These are phyloP conservation scores for Solioccasus polychromus DNA, from an alignment of 768 basidiomycete species.

Conservation along the genomic window DNA sequence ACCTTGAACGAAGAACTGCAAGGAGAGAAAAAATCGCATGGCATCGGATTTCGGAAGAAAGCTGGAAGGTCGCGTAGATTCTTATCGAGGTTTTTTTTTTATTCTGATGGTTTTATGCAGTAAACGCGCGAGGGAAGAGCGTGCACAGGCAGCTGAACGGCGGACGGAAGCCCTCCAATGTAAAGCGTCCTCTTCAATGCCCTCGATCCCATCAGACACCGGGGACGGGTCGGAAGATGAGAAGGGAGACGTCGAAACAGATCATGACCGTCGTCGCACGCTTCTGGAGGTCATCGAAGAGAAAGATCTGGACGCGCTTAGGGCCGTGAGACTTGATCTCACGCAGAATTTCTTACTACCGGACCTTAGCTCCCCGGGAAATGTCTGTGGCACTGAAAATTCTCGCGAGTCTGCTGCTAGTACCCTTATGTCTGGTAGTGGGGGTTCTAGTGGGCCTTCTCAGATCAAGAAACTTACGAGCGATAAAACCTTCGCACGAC, in stretches of 20 bases:
- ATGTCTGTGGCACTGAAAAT: background rate
- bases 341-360: slow-evolving; percentile 51
- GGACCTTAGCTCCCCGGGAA: background rate
- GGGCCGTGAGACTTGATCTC: slow-evolving; percentile 42
- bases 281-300: slow-evolving; percentile 48
- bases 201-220: slow-evolving; percentile 17
- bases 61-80: slow-evolving; percentile 52
- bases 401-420: background rate
- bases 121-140: slow-evolving; percentile 76
- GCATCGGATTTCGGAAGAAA: slow-evolving; percentile 68
- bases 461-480: background rate
- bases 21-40: slow-evolving; percentile 39
- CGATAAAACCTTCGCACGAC: slow-evolving; percentile 2
- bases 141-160: slow-evolving; percentile 70
- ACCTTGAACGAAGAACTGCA: slow-evolving; percentile 43
- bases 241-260: slow-evolving; percentile 43
- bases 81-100: background rate
- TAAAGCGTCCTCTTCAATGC: slow-evolving; percentile 9
- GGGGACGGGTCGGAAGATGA: slow-evolving; percentile 34
- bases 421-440: too few species aligned
- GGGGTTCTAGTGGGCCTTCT: too few species aligned
- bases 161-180: slow-evolving; percentile 49
- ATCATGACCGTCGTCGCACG: slow-evolving; percentile 47
- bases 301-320: slow-evolving; percentile 43
- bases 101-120: slow-evolving; percentile 37